Evolutionary conservation across 176 grass and related monocot species (phyloP).

Genomic region (Miscanthus lutarioriparius): DNA sequence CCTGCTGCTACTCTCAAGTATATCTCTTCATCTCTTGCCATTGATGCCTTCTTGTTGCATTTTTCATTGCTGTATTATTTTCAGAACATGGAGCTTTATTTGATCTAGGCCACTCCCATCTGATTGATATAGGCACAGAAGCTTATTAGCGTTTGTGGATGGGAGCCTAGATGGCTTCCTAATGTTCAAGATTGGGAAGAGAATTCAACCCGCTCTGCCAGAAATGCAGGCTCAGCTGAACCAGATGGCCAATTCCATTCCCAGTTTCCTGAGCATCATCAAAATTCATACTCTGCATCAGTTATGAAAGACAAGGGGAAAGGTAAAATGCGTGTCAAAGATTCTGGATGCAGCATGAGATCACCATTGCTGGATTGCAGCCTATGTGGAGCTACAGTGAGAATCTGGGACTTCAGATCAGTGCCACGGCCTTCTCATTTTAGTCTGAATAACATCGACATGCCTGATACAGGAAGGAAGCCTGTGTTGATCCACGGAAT

Average conservation of each 20-base stretch:
- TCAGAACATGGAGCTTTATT: constrained; percentile 45
- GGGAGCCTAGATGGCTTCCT: constrained; percentile 99
- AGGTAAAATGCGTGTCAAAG: constrained; percentile 59
- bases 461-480: constrained; percentile 64
- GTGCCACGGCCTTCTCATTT: constrained; percentile 65
- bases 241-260: constrained; percentile 40
- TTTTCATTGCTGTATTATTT: constrained; percentile 24
- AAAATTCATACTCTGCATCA: constrained; percentile 62
- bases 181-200: constrained; percentile 98
- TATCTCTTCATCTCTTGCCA: constrained; percentile 40
- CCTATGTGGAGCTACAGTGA: constrained; percentile 90
- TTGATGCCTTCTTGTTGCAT: constrained; percentile 23
- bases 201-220: constrained; percentile 87
- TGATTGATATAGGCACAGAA: constrained; percentile 83
- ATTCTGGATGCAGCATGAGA: constrained; percentile 72
- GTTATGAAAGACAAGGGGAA: constrained; percentile 82
- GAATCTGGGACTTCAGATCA: constrained; percentile 80
- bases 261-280: constrained; percentile 42
- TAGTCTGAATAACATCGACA: constrained; percentile 53
- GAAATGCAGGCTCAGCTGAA: constrained; percentile 60
- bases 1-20: constrained; percentile 81
- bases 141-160: constrained; percentile 98
- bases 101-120: constrained; percentile 44
- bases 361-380: constrained; percentile 98
- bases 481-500: constrained; percentile 60